phyloP scores from a whole-genome alignment of 208 protist genomes.

The Wallacemonas sp. region DNA sequence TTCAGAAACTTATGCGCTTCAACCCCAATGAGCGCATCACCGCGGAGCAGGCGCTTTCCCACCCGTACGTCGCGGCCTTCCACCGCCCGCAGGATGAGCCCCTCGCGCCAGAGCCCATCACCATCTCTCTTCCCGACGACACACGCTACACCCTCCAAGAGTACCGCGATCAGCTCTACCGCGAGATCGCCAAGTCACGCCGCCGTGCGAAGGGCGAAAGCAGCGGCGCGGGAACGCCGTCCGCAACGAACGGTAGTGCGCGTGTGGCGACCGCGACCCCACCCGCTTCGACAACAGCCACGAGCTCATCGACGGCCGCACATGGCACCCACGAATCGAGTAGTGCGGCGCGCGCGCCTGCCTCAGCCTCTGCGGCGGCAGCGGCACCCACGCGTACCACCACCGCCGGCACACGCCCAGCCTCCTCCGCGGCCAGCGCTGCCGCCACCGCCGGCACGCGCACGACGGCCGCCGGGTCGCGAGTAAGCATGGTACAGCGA shows the following conservation, averaged over 20 bases:
- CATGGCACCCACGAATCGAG: conserved; percentile 11
- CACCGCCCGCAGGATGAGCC: conserved; percentile 89
- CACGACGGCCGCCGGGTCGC: conserved; percentile 6
- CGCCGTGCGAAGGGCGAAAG: conserved; percentile 16
- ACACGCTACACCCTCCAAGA: conserved; percentile 93
- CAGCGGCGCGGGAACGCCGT: neutral
- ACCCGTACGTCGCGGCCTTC: conserved; percentile 94
- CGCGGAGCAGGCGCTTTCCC: conserved; percentile 90
- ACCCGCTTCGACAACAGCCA: neutral
- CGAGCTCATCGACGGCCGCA: no score
- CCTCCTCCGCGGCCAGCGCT: conserved; percentile 9
- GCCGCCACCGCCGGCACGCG: conserved; percentile 1
- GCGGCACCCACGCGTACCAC: conserved; percentile 9
- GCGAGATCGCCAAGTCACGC: conserved; percentile 71
- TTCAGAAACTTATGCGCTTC: conserved; percentile 94
- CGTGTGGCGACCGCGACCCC: neutral
- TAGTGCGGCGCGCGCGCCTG: neutral
- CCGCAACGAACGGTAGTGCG: conserved; percentile 1
- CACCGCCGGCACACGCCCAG: conserved; percentile 2
- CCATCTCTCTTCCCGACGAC: conserved; percentile 92
- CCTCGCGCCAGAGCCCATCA: conserved; percentile 72
- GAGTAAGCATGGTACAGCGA: conserved; percentile 2
- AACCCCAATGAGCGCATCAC: conserved; percentile 95
- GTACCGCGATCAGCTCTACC: conserved; percentile 93
- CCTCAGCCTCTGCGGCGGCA: neutral